phyloP scores from a whole-genome alignment of 129 eudicot species.

The Tagetes erecta region DNA sequence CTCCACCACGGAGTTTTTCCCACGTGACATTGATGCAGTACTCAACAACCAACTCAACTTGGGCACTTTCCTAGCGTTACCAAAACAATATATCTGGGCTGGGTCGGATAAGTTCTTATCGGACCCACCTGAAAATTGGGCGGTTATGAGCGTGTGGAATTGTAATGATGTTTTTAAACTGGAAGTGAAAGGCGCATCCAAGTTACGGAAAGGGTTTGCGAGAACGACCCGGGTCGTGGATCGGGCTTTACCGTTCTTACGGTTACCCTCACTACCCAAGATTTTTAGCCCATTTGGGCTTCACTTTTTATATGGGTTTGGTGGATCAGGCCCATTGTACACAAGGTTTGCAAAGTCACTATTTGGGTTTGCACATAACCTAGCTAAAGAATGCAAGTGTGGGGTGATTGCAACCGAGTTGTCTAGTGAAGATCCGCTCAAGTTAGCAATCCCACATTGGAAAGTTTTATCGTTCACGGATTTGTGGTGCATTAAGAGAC shows the following conservation, averaged over 20 bases:
- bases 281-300: constrained; percentile 92
- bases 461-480: constrained; percentile 79
- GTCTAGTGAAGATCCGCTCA: constrained; percentile 74
- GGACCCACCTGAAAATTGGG: constrained; percentile 78
- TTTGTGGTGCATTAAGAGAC: constrained; percentile 88
- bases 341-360: constrained; percentile 41
- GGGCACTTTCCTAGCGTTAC: constrained; percentile 80
- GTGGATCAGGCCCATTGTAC: constrained; percentile 85
- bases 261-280: constrained; percentile 77
- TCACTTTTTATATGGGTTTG: constrained; percentile 83
- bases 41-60: constrained; percentile 59
- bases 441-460: constrained; percentile 88
- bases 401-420: constrained; percentile 95
- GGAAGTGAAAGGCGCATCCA: constrained; percentile 83
- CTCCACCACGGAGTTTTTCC: constrained; percentile 93
- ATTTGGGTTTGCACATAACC: constrained; percentile 74
- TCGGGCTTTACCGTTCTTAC: constrained; percentile 74
- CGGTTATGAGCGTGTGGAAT: constrained; percentile 85
- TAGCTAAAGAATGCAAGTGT: constrained; percentile 69
- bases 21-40: constrained; percentile 81
- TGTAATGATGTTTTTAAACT: constrained; percentile 69
- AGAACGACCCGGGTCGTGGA: constrained; percentile 75
- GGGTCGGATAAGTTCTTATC: constrained; percentile 53
- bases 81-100: constrained; percentile 47
- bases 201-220: constrained; percentile 48